Percentiles rank a stretch among this genome's conserved stretches.
phyloP scores from a whole-genome alignment of 73 alveolate genomes.

The Tetrahymena thermophila region DNA sequence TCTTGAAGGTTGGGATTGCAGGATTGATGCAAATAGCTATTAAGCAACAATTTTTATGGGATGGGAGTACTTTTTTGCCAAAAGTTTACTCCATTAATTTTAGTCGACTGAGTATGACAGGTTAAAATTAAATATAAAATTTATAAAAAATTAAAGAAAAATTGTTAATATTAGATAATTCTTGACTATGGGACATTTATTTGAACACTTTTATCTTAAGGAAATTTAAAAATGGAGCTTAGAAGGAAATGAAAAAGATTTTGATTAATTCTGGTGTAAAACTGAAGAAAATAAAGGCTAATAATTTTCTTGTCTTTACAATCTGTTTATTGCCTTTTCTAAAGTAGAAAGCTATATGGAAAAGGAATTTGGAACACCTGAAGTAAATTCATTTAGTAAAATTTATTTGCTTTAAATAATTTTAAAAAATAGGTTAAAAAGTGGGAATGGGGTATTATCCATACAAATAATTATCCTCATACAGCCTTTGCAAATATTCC shows the following conservation, averaged over 20 bases:
- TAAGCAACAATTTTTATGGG: not conserved
- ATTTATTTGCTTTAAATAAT: not conserved
- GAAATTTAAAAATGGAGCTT: not conserved
- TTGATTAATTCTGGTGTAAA: not conserved
- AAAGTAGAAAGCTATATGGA: not conserved
- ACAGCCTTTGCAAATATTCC: not conserved
- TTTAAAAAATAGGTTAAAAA: not conserved
- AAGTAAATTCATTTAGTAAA: not conserved
- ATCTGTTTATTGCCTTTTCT: not conserved
- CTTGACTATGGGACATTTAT: not conserved
- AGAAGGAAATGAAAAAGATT: not conserved
- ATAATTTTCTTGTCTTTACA: not conserved
- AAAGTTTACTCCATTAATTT: not conserved
- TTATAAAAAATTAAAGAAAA: not conserved
- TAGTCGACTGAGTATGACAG: not conserved
- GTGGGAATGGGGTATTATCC: not conserved
- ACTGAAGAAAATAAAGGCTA: not conserved
- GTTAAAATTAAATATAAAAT: not conserved
- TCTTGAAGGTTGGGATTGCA: not conserved
- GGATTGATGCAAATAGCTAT: not conserved
- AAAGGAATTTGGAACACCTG: not conserved
- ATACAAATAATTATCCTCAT: not conserved
- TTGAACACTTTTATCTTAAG: not conserved
- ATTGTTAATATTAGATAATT: not conserved
- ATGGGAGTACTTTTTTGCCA: not conserved